phyloP scores from a whole-genome alignment of 2,329 filamentous ascomycete genomes.

The Beauveria varroae region DNA sequence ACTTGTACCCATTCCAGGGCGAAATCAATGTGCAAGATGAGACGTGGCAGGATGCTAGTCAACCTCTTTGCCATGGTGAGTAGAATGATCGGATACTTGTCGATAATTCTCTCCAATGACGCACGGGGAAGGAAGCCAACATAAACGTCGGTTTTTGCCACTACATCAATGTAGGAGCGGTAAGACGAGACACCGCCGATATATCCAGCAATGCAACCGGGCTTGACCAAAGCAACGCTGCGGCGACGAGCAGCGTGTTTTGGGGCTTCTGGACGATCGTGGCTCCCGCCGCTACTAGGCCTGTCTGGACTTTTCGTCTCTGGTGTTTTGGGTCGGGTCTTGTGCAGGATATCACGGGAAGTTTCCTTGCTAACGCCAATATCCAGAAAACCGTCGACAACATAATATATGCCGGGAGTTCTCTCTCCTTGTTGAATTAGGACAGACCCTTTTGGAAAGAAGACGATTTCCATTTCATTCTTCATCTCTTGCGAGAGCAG shows the following conservation, averaged over 20 bases:
- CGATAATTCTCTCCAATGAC: conserved; percentile 84
- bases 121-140: conserved; percentile 86
- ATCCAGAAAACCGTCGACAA: conserved; percentile 93
- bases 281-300: background rate
- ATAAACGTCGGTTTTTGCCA: conserved; percentile 96
- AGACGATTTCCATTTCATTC: conserved; percentile 93
- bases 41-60: conserved; percentile 77
- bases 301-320: background rate
- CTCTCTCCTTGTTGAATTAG: conserved; percentile 94
- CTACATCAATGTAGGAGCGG: conserved; percentile 91
- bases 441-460: conserved; percentile 89
- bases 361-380: conserved; percentile 63
- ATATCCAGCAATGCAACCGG: conserved; percentile 88
- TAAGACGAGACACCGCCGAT: conserved; percentile 92
- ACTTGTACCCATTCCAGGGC: conserved; percentile 98
- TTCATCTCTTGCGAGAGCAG: conserved; percentile 70
- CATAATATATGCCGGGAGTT: conserved; percentile 95
- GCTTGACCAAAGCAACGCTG: conserved; percentile 85
- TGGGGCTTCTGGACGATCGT: conserved; percentile 25
- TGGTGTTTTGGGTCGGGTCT: conserved; percentile 14
- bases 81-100: conserved; percentile 84
- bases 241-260: conserved; percentile 47
- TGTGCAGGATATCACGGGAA: conserved; percentile 20
- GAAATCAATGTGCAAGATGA: conserved; percentile 96
- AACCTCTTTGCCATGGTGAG: conserved; percentile 94